Evolutionary conservation across 176 grass and related monocot genomes (phyloP).

Genomic region (Aegilops umbellulata): DNA sequence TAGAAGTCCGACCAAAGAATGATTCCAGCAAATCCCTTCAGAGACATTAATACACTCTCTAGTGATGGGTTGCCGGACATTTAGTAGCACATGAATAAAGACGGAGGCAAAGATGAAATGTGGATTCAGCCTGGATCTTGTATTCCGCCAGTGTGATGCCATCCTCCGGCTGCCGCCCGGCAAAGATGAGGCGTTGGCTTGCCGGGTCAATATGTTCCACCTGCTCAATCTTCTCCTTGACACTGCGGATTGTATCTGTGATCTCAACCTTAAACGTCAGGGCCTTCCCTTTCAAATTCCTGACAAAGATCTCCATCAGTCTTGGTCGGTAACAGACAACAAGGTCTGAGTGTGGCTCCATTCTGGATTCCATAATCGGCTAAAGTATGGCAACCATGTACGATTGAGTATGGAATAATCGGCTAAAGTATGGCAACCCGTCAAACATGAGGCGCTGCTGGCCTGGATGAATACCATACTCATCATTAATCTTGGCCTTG

Average conservation of each 20-base stretch:
- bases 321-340: no score
- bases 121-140: neutral
- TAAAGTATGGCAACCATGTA: neutral
- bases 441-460: neutral
- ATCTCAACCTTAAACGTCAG: neutral
- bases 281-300: neutral
- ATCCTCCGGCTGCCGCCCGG: neutral
- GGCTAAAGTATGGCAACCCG: neutral
- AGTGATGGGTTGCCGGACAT: neutral
- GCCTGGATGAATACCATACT: neutral
- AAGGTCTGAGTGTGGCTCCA: neutral
- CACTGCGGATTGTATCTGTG: neutral
- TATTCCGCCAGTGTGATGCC: neutral
- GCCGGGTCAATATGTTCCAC: neutral
- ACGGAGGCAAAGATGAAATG: neutral
- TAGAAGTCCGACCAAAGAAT: neutral
- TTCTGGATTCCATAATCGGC: neutral
- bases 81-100: neutral
- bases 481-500: neutral
- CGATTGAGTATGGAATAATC: neutral
- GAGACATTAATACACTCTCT: neutral
- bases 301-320: neutral
- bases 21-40: neutral
- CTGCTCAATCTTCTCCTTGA: neutral
- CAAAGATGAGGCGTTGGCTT: neutral